Evolutionary conservation across 1,139 yeast genomes (phyloP), one percentile per base, ranked within the genome.

Genomic region (Yamadazyma spencermartinsiae): DNA sequence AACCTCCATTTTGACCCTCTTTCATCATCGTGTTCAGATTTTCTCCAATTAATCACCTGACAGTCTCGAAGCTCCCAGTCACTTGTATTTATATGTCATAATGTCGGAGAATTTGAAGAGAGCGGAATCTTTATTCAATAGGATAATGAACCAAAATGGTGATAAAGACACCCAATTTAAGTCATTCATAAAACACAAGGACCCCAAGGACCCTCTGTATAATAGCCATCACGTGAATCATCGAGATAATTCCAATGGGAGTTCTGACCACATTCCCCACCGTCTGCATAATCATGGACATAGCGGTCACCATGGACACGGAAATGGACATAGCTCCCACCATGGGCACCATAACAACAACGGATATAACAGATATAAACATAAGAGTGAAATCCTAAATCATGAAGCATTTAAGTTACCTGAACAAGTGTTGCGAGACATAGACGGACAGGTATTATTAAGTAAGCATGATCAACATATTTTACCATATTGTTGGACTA

Each of bases 41-140:
- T 20, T 20, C 23, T 10, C 10, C 23, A n/a, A n/a, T n/a, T n/a
- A n/a, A n/a, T n/a, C n/a, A n/a, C n/a, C n/a, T n/a, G n/a, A n/a
- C 15, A 7, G 14, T n/a, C 15, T 25, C 28, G 28, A 11, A 25
- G 28, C 28, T 25, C 28, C 15, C 6, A n/a, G n/a, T n/a, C n/a
- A n/a, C n/a, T n/a, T n/a, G n/a, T n/a, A n/a, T n/a, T n/a, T n/a
- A n/a, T n/a, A n/a, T n/a, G n/a, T 28, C 17, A 48, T 13, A 45
- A 72, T 72, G 77, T 68, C 76, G 12, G 77, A 72, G 47, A 72
- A 72, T 54, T 64, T 72, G 50, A 72, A 71, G 46, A 63, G 76
- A 55, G 77, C 77, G 31, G 77, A 72, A 50, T 69, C 75, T 35
- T 62, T 72, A 40, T 72, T 72, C 60, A 72, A 72, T 51, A 55